Conservation (phyloP, 1,284 basidiomycete species). For the Microbotryomycetes sp. region DNA sequence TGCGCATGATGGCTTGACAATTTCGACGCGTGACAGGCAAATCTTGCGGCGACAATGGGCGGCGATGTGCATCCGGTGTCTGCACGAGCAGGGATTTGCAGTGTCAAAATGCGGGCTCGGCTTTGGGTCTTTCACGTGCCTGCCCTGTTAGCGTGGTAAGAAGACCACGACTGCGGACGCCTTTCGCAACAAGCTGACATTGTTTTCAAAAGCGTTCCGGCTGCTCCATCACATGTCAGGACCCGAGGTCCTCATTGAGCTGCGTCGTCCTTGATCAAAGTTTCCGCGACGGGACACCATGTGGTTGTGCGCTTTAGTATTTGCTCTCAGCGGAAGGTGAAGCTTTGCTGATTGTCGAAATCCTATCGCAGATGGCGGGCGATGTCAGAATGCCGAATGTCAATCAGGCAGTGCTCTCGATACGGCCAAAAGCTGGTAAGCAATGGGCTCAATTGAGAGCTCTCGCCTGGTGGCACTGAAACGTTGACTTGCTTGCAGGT, state of each 20-base stretch:
- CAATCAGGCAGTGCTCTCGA: conserved; percentile 57
- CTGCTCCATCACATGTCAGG: conserved; percentile 74
- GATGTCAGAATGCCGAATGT: conserved; percentile 61
- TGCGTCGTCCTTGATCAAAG: conserved; percentile 70
- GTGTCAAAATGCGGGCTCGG: conserved; percentile 64
- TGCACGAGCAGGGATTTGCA: conserved; percentile 74
- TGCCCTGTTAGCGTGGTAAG: conserved; percentile 48
- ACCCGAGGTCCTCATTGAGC: conserved; percentile 52
- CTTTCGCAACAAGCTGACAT: too few relatives aligned
- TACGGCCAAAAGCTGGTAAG: conserved; percentile 55
- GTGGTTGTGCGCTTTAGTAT: conserved; percentile 50
- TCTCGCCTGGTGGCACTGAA: conserved; percentile 24
- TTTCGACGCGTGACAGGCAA: conserved; percentile 23
- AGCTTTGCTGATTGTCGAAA: background rate
- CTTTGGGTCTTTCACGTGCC: conserved; percentile 59
- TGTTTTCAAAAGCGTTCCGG: too few relatives aligned
- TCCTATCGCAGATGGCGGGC: conserved; percentile 51
- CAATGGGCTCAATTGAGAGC: conserved; percentile 35
- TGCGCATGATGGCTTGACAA: conserved; percentile 15
- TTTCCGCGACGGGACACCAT: conserved; percentile 78
- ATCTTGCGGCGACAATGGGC: conserved; percentile 55
- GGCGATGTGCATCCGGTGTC: conserved; percentile 70
- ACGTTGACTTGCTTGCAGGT: conserved; percentile 45
- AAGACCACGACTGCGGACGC: conserved; percentile 3
- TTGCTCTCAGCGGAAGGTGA: too few relatives aligned